phyloP scores from a whole-genome alignment of 1,284 basidiomycete species.

The Tetrapyrgos nigripes region DNA sequence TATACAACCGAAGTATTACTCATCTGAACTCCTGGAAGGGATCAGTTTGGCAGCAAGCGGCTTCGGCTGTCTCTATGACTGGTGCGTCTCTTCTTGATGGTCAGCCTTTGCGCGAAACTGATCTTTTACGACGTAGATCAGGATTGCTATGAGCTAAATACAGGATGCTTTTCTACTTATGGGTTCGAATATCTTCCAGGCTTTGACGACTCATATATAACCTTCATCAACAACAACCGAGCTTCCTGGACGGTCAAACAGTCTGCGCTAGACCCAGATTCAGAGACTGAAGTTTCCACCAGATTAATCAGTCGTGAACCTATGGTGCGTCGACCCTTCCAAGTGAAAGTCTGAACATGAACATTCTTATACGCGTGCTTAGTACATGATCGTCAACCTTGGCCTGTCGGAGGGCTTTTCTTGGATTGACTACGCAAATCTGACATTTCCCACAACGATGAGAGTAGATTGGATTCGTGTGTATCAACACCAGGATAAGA shows the following conservation, averaged over 20 bases:
- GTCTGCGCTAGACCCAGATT: conserved; percentile 51
- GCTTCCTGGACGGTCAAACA: conserved; percentile 63
- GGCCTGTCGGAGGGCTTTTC: conserved; percentile 74
- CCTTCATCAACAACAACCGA: conserved; percentile 73
- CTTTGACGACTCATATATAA: conserved; percentile 62
- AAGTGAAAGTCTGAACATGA: conserved; percentile 32
- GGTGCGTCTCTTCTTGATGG: background rate
- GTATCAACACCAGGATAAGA: conserved; percentile 60
- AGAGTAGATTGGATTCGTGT: conserved; percentile 74
- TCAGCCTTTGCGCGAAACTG: background rate
- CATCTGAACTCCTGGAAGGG: conserved; percentile 58
- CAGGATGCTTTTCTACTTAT: conserved; percentile 57
- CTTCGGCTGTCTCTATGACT: conserved; percentile 31
- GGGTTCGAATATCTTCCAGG: conserved; percentile 57
- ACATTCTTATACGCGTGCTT: background rate
- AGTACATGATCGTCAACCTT: conserved; percentile 53
- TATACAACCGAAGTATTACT: conserved; percentile 50
- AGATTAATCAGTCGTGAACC: conserved; percentile 69
- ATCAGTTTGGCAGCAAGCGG: conserved; percentile 59
- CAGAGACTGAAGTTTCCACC: conserved; percentile 55
- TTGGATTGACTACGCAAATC: conserved; percentile 51
- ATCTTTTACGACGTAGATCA: conserved; percentile 37
- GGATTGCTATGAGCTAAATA: conserved; percentile 24
- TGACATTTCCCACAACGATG: conserved; percentile 63
- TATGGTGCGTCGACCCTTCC: conserved; percentile 46